These are phyloP conservation scores for Solanum neorickii DNA, from an alignment of 257 asterid species.

Conservation along the genomic window DNA sequence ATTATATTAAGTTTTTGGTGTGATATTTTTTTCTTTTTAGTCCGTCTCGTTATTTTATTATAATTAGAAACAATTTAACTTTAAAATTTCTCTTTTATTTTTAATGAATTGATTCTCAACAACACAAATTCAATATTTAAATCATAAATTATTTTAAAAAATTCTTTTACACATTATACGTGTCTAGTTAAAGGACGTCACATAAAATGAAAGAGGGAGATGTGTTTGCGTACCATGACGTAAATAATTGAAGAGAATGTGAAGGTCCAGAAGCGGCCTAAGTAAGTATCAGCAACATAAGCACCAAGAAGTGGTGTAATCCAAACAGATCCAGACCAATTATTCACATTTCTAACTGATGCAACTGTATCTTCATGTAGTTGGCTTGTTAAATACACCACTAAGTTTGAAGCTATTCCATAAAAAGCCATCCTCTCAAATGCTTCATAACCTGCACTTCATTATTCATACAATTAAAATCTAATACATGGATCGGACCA, in stretches of 20 bases:
- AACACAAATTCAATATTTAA: too few relatives aligned
- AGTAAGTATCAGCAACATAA: constrained; percentile 67
- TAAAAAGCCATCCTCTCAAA: constrained; percentile 92
- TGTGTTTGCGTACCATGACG: constrained; percentile 40
- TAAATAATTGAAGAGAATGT: constrained; percentile 67
- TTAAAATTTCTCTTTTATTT: too few relatives aligned
- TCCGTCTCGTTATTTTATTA: too few relatives aligned
- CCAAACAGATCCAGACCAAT: constrained; percentile 93
- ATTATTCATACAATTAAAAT: background rate
- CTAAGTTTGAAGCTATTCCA: constrained; percentile 83
- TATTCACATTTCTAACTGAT: constrained; percentile 71
- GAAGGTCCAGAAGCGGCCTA: constrained; percentile 93
- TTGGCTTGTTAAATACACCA: constrained; percentile 72
- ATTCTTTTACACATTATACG: too few relatives aligned
- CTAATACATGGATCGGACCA: too few relatives aligned
- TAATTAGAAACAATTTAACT: too few relatives aligned
- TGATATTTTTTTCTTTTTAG: too few relatives aligned
- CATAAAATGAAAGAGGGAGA: too few relatives aligned
- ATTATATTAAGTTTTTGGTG: too few relatives aligned
- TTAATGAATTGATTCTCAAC: too few relatives aligned
- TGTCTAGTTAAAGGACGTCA: too few relatives aligned
- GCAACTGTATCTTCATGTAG: constrained; percentile 77
- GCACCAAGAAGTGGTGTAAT: constrained; percentile 87
- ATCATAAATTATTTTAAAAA: too few relatives aligned
- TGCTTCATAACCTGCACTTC: constrained; percentile 56